phyloP scores from a whole-genome alignment of 768 basidiomycete species.

The Porpolomopsis calyptriformis region DNA sequence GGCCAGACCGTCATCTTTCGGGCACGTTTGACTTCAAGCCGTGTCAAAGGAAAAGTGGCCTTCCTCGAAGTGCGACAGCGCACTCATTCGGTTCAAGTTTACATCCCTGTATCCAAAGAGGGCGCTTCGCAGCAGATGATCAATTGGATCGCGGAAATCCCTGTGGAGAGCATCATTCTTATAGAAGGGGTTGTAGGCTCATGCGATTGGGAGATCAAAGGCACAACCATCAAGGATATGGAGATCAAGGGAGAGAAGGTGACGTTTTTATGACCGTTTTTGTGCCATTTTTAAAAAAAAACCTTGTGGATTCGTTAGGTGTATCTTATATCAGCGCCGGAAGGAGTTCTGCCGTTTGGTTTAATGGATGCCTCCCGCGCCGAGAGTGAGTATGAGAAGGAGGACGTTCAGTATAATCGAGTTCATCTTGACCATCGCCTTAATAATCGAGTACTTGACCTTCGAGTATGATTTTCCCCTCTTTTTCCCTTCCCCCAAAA shows the following conservation, averaged over 20 bases:
- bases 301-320: constrained; percentile 37
- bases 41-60: constrained; percentile 89
- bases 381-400: constrained; percentile 54
- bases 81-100: constrained; percentile 75
- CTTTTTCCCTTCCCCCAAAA: background rate
- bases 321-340: constrained; percentile 69
- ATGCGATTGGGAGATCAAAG: constrained; percentile 80
- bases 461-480: constrained; percentile 52
- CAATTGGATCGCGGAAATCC: constrained; percentile 73
- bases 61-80: constrained; percentile 90
- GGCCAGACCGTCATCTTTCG: constrained; percentile 75
- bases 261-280: too few species aligned
- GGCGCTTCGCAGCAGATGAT: constrained; percentile 95
- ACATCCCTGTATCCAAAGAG: constrained; percentile 59
- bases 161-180: constrained; percentile 84
- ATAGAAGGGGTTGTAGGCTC: constrained; percentile 77
- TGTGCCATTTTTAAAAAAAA: background rate
- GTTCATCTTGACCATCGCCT: constrained; percentile 91
- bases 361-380: constrained; percentile 87
- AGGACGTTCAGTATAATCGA: constrained; percentile 57
- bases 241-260: constrained; percentile 84
- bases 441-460: constrained; percentile 88
- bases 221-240: constrained; percentile 75
- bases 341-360: constrained; percentile 77
- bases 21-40: constrained; percentile 83